phyloP scores from a whole-genome alignment of 176 grass and related monocot genomes.

The Bothriochloa decipiens region DNA sequence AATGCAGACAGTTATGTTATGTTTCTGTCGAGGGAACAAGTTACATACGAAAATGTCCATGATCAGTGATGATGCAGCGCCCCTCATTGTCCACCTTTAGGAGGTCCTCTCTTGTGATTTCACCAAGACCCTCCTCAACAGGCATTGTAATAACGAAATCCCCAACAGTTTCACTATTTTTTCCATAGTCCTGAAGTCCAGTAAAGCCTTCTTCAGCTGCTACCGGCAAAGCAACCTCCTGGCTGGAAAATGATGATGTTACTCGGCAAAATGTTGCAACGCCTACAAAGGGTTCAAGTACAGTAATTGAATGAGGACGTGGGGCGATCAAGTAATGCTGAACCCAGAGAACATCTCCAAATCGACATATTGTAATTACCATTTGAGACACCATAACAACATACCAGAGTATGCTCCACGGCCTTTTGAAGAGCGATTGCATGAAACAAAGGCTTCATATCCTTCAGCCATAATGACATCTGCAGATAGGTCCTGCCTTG shows the following conservation, averaged over 20 bases:
- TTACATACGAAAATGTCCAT: slow-evolving; percentile 83
- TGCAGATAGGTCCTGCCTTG: slow-evolving; percentile 79
- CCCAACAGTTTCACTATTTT: slow-evolving; percentile 50
- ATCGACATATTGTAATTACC: not conserved
- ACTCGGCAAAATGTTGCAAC: slow-evolving; percentile 95
- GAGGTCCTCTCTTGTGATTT: slow-evolving; percentile 73
- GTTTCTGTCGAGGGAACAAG: not conserved
- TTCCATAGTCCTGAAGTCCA: slow-evolving; percentile 61
- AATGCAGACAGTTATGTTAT: slow-evolving; percentile 4
- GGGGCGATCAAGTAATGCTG: not conserved
- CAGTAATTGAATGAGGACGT: not conserved
- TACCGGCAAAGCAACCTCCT: slow-evolving; percentile 79
- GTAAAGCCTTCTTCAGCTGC: slow-evolving; percentile 91
- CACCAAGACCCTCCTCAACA: slow-evolving; percentile 59
- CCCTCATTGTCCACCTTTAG: slow-evolving; percentile 86
- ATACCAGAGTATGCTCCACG: slow-evolving; percentile 82
- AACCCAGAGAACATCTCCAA: not conserved
- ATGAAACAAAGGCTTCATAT: slow-evolving; percentile 94
- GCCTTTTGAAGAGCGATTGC: slow-evolving; percentile 66
- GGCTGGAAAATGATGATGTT: slow-evolving; percentile 79
- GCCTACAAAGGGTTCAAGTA: slow-evolving; percentile 51
- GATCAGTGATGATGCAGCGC: slow-evolving; percentile 88
- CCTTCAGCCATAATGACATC: slow-evolving; percentile 84
- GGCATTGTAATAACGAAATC: slow-evolving; percentile 54
- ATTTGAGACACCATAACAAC: not conserved